phyloP scores from a whole-genome alignment of 2,329 filamentous ascomycete genomes.

The Xylariaceae sp. region DNA sequence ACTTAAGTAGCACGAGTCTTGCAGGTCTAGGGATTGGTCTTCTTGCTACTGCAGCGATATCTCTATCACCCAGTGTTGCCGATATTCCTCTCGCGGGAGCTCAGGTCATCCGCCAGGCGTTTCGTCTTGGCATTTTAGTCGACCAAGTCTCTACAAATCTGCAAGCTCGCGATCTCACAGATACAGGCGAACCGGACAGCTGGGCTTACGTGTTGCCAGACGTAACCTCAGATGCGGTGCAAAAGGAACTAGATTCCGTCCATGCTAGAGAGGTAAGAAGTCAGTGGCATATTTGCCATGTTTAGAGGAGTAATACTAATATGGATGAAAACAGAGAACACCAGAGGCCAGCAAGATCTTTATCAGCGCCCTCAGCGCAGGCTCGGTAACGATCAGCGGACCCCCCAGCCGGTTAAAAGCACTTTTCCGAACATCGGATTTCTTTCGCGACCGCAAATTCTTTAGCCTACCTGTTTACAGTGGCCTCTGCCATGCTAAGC shows the following conservation, averaged over 20 bases:
- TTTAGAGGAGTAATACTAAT: neutral
- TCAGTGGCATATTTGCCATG: constrained; percentile 18
- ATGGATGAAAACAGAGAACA: constrained; percentile 20
- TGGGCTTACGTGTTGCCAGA: constrained; percentile 52
- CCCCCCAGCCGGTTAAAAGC: constrained; percentile 43
- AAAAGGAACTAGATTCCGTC: constrained; percentile 46
- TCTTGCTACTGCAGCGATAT: constrained; percentile 48
- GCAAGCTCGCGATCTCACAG: constrained; percentile 41
- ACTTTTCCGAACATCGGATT: constrained; percentile 38
- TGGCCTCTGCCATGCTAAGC: constrained; percentile 48
- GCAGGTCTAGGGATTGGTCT: constrained; percentile 53
- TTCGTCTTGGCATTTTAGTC: constrained; percentile 53
- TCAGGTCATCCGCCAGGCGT: constrained; percentile 50
- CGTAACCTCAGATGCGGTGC: constrained; percentile 40
- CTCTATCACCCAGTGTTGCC: constrained; percentile 45
- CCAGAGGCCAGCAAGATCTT: constrained; percentile 47
- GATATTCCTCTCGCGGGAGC: constrained; percentile 50
- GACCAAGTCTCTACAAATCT: constrained; percentile 50
- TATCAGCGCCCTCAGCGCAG: constrained; percentile 44
- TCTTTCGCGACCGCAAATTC: constrained; percentile 40
- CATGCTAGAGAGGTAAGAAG: constrained; percentile 28
- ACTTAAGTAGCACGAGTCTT: constrained; percentile 39
- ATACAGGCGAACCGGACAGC: constrained; percentile 34
- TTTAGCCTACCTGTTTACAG: constrained; percentile 46
- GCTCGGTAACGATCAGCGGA: constrained; percentile 47